These are phyloP conservation scores for Capsella rubella DNA, from an alignment of 441 rosid species.

Conservation along the genomic window DNA sequence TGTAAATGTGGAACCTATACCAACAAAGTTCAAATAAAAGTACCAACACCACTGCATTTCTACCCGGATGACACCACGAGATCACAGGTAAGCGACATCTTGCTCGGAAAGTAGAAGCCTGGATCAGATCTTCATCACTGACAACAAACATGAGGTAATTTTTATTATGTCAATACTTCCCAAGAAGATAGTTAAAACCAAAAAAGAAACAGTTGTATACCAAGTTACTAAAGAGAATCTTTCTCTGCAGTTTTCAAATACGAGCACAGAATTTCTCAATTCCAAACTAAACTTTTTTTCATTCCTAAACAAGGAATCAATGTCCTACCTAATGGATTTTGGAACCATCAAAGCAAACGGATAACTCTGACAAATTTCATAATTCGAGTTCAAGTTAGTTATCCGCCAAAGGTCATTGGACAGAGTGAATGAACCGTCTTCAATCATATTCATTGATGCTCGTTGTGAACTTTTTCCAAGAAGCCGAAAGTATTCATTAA, in stretches of 20 bases:
- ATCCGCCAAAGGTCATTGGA: slow-evolving; percentile 95
- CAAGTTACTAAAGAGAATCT: slow-evolving; percentile 26
- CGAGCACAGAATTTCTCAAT: slow-evolving; percentile 34
- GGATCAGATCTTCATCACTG: slow-evolving; percentile 90
- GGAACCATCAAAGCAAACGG: slow-evolving; percentile 96
- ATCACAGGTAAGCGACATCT: slow-evolving; percentile 89
- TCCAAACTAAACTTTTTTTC: slow-evolving; percentile 4
- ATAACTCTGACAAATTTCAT: slow-evolving; percentile 80
- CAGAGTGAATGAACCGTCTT: slow-evolving; percentile 68
- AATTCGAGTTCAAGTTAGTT: slow-evolving; percentile 70
- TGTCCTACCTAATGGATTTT: slow-evolving; percentile 73
- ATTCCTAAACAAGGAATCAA: slow-evolving; percentile 37
- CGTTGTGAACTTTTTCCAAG: slow-evolving; percentile 63
- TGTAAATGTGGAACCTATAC: slow-evolving; percentile 22
- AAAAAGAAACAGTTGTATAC: slow-evolving; percentile 26
- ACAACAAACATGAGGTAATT: slow-evolving; percentile 42
- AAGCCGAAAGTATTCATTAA: slow-evolving; percentile 97
- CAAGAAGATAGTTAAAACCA: slow-evolving; percentile 31
- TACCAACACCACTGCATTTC: slow-evolving; percentile 32
- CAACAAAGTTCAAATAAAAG: slow-evolving; percentile 37
- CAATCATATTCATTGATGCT: slow-evolving; percentile 79
- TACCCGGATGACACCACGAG: slow-evolving; percentile 98
- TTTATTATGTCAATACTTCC: slow-evolving; percentile 31
- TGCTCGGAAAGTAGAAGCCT: slow-evolving; percentile 93
- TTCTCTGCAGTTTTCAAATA: slow-evolving; percentile 28